Evolutionary conservation across 768 basidiomycete genomes (phyloP).

Genomic region (Lentinus brumalis): DNA sequence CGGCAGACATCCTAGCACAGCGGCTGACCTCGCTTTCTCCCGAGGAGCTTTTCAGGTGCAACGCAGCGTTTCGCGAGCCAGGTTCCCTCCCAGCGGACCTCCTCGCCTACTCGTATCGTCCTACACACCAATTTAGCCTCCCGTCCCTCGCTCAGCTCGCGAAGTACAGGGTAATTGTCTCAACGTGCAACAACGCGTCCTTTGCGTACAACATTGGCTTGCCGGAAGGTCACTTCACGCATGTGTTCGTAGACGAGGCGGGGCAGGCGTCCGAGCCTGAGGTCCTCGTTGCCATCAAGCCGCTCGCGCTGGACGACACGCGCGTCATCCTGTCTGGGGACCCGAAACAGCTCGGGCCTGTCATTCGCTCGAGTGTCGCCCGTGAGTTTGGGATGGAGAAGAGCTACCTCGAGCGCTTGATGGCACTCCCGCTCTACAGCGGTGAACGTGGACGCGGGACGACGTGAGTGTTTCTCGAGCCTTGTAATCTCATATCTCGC

Average conservation of each 20-base stretch:
- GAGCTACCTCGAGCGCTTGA: slow-evolving; percentile 62
- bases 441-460: slow-evolving; percentile 22
- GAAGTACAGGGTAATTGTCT: slow-evolving; percentile 56
- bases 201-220: slow-evolving; percentile 59
- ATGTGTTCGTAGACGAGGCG: slow-evolving; percentile 74
- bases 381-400: slow-evolving; percentile 55
- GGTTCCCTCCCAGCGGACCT: slow-evolving; percentile 42
- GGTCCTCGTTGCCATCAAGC: slow-evolving; percentile 61
- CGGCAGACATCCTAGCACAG: slow-evolving; percentile 59
- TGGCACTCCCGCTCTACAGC: slow-evolving; percentile 34
- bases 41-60: slow-evolving; percentile 54
- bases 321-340: slow-evolving; percentile 69
- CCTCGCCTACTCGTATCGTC: slow-evolving; percentile 39
- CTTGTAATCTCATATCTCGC: too few relatives aligned
- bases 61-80: slow-evolving; percentile 52
- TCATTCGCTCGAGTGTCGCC: slow-evolving; percentile 61
- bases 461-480: slow-evolving; percentile 30
- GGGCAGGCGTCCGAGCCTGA: slow-evolving; percentile 76
- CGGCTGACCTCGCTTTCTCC: slow-evolving; percentile 40
- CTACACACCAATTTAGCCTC: slow-evolving; percentile 39
- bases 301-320: slow-evolving; percentile 52
- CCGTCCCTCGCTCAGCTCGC: slow-evolving; percentile 43
- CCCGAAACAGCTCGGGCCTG: slow-evolving; percentile 71
- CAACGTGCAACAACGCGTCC: slow-evolving; percentile 66
- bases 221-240: slow-evolving; percentile 60